A percentile compares a stretch with the other conserved stretches of the same genome.
These are phyloP conservation scores for Mallotus japonicus DNA, from an alignment of 441 rosid species.

Conservation along the genomic window DNA sequence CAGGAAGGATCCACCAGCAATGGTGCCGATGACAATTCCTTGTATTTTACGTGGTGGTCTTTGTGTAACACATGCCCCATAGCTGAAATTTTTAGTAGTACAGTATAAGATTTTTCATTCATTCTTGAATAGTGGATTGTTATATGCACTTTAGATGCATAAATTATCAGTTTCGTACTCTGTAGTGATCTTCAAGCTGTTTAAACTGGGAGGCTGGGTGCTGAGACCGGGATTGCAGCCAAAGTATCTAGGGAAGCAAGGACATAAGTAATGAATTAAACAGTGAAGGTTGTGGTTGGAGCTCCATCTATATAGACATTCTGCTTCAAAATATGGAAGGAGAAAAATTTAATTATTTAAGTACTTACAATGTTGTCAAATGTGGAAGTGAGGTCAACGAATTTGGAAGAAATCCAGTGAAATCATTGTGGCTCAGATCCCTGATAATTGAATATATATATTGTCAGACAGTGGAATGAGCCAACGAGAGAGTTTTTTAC, in stretches of 20 bases:
- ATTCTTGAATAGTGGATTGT: not conserved
- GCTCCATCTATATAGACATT: not conserved
- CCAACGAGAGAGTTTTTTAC: not conserved
- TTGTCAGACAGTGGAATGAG: not conserved
- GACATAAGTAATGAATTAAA: slow-evolving; percentile 18
- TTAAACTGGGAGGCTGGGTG: slow-evolving; percentile 26
- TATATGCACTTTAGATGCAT: slow-evolving; percentile 10
- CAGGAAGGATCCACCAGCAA: slow-evolving; percentile 46
- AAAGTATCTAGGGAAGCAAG: slow-evolving; percentile 38
- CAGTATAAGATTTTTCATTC: slow-evolving; percentile 22
- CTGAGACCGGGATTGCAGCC: slow-evolving; percentile 53
- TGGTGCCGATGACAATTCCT: slow-evolving; percentile 39
- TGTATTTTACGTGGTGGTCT: slow-evolving; percentile 24
- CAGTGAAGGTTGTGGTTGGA: not conserved
- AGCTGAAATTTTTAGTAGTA: slow-evolving; percentile 37
- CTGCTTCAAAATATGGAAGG: not conserved
- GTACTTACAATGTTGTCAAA: slow-evolving; percentile 48
- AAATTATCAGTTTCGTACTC: slow-evolving; percentile 41
- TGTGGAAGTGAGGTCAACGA: slow-evolving; percentile 37
- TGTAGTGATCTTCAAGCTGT: slow-evolving; percentile 34
- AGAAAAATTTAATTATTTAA: not conserved
- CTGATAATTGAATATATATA: slow-evolving; percentile 35
- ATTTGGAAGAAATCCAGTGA: slow-evolving; percentile 39
- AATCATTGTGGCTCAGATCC: slow-evolving; percentile 55
- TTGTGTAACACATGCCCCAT: slow-evolving; percentile 32